Percentiles rank a stretch among this genome's conserved stretches.
These are phyloP conservation scores for Tuber umbilicatum DNA, from an alignment of 495 filamentous ascomycete species.

Conservation along the genomic window DNA sequence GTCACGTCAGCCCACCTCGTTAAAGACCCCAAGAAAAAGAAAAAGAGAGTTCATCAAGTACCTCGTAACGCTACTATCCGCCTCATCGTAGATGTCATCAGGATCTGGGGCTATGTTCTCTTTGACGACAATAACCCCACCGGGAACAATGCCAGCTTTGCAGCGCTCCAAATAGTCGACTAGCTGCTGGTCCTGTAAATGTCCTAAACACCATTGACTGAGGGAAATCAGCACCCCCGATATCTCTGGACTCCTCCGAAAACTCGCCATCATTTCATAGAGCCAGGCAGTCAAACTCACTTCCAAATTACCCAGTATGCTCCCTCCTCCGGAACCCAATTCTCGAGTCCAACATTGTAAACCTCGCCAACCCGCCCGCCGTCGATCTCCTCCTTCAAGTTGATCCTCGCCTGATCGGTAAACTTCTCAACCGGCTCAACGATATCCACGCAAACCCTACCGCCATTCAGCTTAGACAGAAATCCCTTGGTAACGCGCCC, in stretches of 20 bases:
- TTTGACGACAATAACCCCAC: slow-evolving; percentile 69
- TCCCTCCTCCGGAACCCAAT: slow-evolving; percentile 57
- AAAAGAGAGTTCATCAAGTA: background rate
- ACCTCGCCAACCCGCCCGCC: slow-evolving; percentile 52
- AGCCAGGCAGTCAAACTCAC: slow-evolving; percentile 26
- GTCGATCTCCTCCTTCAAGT: slow-evolving; percentile 36
- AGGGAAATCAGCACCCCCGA: background rate
- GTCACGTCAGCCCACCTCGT: slow-evolving; percentile 6
- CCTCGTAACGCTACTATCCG: slow-evolving; percentile 60
- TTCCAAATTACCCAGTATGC: slow-evolving; percentile 56
- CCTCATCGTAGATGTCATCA: slow-evolving; percentile 65
- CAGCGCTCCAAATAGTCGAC: slow-evolving; percentile 61
- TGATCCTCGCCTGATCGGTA: slow-evolving; percentile 47
- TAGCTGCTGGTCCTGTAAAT: slow-evolving; percentile 74
- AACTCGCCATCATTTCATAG: background rate
- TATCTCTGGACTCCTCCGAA: background rate
- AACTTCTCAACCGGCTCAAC: slow-evolving; percentile 56
- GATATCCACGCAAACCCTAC: slow-evolving; percentile 47
- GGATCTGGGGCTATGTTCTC: slow-evolving; percentile 68
- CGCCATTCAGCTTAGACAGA: slow-evolving; percentile 43
- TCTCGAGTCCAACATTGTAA: slow-evolving; percentile 67
- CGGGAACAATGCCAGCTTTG: slow-evolving; percentile 48
- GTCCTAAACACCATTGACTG: slow-evolving; percentile 90
- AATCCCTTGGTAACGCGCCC: slow-evolving; percentile 53
- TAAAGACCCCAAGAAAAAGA: background rate